Base-by-base conservation (phyloP, 2,329 filamentous ascomycete genomes). In the Ophiocordyceps camponoti-saundersi region DNA sequence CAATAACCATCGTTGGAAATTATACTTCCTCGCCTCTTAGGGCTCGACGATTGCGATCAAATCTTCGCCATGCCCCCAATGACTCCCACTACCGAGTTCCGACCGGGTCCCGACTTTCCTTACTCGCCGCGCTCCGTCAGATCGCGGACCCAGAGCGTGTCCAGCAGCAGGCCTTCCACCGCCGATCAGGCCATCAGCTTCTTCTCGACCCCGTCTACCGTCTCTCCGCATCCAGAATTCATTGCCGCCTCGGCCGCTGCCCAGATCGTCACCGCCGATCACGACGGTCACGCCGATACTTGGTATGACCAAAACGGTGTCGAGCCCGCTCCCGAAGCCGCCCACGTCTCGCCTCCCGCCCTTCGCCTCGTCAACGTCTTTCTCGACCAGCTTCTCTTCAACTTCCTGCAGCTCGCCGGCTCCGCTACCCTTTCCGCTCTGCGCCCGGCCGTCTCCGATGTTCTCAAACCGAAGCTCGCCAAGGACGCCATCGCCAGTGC, bases 321-420 rank as follows among this genome's bases (percentile, higher is more conserved):
- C 47, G 75, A 80, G 53, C 73, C 77, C 1, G 75, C 76, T 5
- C 72, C 73, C 48, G 81, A 85, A 53, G 78, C 81, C 18, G 84
- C 84, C 18, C 61, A 82, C 44, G 84, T 95, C 48, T 82, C 87
- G 1, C 70, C 74, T 2, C 73, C 75, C 26, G 85, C 92, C 1
- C 69, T 96, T 36, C 72, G 73, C 41, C 74, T 94, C 11, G 76
- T 95, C 58, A 98, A 98, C 65, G 80, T 76, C 56, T 98, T 98
- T 59, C 76, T 98, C 51, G 92, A 98, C 61, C 86, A 95, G 59
- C 71, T 96, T 5, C 74, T 98, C 6, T 95, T 89, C 69, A 90
- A 86, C 57, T 84, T 96, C 51, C 76, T 98, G n/a, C 78, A 80
- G 23, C 70, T 78, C 13, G 81, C 90, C 18, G 80, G 82, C 55